Conservation (phyloP, 805 yeast species). For the Zygoascus tannicola region DNA sequence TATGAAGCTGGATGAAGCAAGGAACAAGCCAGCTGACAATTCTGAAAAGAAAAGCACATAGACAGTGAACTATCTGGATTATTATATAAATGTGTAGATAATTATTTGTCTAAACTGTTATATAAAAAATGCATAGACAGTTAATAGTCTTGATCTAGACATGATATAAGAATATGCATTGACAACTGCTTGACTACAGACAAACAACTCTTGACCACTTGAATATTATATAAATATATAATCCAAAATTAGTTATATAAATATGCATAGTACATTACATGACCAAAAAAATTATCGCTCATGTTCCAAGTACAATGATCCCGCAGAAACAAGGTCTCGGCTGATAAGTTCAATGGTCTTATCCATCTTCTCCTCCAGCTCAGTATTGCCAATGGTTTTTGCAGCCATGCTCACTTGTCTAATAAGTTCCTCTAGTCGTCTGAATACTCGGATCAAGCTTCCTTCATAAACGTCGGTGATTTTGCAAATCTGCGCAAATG, state of each 20-base stretch:
- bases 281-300: constrained; percentile 2
- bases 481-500: constrained; percentile 93
- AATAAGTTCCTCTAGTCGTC: constrained; percentile 85
- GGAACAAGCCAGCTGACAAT: no score
- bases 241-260: background rate
- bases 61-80: no score
- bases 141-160: no score
- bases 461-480: constrained; percentile 99
- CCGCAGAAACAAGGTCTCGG: constrained; percentile 94
- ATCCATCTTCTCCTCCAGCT: constrained; percentile 81
- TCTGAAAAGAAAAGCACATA: constrained; percentile 6
- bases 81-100: no score
- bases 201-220: no score
- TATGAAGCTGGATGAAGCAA: constrained; percentile 38
- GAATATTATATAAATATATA: background rate
- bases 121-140: no score
- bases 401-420: constrained; percentile 89
- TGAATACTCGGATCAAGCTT: constrained; percentile 85
- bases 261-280: background rate
- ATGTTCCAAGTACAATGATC: constrained; percentile 62
- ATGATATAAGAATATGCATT: background rate
- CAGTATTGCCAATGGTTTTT: constrained; percentile 85
- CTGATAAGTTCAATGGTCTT: constrained; percentile 76
- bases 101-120: no score
- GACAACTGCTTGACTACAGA: no score